These are phyloP conservation scores for Penicillium flavigenum DNA, from an alignment of 495 filamentous ascomycete genomes.

Conservation along the genomic window DNA sequence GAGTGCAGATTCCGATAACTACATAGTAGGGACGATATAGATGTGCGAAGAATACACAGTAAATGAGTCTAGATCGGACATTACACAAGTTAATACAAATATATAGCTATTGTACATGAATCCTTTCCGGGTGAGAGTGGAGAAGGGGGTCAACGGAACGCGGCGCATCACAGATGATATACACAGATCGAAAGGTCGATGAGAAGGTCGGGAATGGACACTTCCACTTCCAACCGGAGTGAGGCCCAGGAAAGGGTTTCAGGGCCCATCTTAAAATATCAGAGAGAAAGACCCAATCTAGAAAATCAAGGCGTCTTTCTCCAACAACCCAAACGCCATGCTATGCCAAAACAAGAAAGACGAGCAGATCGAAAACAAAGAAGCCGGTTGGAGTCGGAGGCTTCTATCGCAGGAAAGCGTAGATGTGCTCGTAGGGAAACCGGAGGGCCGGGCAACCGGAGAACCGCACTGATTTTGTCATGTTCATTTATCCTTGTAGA, in stretches of 20 bases:
- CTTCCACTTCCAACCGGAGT: background rate
- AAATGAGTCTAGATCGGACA: conserved; percentile 10
- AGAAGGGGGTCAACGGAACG: conserved; percentile 21
- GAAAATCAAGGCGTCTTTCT: conserved; percentile 26
- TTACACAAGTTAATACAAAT: conserved; percentile 26
- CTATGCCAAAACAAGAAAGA: conserved; percentile 46
- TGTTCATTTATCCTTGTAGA: conserved; percentile 79
- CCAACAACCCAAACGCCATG: conserved; percentile 48
- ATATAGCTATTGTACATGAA: conserved; percentile 35
- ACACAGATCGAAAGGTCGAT: conserved; percentile 23
- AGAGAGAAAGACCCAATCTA: conserved; percentile 30
- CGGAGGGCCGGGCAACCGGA: background rate
- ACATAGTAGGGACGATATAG: background rate
- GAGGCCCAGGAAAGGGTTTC: conserved; percentile 6
- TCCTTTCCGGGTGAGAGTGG: conserved; percentile 30
- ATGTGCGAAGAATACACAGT: background rate
- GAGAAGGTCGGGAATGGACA: conserved; percentile 13
- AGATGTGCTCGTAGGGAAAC: conserved; percentile 8
- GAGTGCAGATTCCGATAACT: background rate
- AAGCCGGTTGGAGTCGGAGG: conserved; percentile 3
- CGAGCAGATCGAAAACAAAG: conserved; percentile 15
- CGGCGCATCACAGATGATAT: conserved; percentile 26
- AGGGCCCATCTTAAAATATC: conserved; percentile 15
- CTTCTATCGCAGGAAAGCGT: conserved; percentile 8
- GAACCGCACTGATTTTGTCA: conserved; percentile 5